A percentile compares a stretch with the other conserved stretches of the same genome.
Evolutionary conservation across 352 stramenopile genomes (phyloP).

Genomic region (Elongisporangium prolatum): DNA sequence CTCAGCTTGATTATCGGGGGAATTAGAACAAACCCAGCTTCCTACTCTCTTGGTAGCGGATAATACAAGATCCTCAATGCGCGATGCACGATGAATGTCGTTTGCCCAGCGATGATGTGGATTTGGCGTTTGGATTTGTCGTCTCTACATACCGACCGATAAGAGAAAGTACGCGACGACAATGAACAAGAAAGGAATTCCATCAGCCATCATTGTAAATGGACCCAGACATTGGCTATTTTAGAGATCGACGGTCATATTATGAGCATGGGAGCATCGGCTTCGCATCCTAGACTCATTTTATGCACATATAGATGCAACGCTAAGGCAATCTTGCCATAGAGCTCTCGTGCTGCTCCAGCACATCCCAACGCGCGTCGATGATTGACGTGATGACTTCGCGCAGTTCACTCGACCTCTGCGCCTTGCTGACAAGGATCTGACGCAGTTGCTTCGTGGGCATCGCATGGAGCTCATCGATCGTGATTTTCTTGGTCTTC

Average conservation of each 20-base stretch:
- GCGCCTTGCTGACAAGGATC: conserved; percentile 17
- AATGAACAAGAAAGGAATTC: no score
- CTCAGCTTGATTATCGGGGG: conserved; percentile 18
- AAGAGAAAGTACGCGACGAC: no score
- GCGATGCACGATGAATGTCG: conserved; percentile 15
- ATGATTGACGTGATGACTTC: conserved; percentile 39
- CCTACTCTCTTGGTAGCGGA: conserved; percentile 4
- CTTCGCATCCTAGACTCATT: no score
- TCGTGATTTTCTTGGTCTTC: conserved; percentile 27
- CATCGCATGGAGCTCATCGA: conserved; percentile 38
- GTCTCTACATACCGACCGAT: no score
- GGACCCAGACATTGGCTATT: no score
- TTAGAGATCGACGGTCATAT: no score
- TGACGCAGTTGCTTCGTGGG: conserved; percentile 46
- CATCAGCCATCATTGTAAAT: no score
- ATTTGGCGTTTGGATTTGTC: conserved; percentile 6
- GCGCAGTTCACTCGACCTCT: conserved; percentile 31
- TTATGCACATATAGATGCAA: no score
- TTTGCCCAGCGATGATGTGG: conserved; percentile 3
- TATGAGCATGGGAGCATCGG: no score
- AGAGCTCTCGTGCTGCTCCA: conserved; percentile 24
- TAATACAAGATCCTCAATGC: conserved; percentile 11
- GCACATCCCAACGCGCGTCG: conserved; percentile 36
- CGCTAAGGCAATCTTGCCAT: no score
- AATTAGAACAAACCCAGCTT: conserved; percentile 15